A percentile compares a stretch with the other conserved stretches of the same genome.
These are phyloP conservation scores for Fraxinus baroniana DNA, from an alignment of 305 asterid species.

Conservation along the genomic window DNA sequence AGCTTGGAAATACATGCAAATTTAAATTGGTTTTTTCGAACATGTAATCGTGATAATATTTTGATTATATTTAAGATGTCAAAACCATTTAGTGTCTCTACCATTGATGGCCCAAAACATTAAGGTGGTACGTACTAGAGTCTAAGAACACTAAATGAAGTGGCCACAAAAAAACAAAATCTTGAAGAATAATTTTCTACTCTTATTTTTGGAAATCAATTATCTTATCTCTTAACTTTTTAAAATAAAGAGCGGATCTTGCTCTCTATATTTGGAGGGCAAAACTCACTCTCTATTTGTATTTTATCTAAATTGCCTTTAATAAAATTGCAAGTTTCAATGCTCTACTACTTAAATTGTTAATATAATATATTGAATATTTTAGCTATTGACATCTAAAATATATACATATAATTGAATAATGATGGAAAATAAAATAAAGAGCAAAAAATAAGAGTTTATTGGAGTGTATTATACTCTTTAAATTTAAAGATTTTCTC, in stretches of 20 bases:
- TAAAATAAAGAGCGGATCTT: not conserved
- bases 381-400: not conserved
- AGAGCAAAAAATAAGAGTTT: not conserved
- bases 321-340: not conserved
- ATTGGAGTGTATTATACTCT: not conserved
- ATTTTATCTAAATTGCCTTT: not conserved
- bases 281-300: not conserved
- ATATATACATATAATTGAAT: not conserved
- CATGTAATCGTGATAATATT: not conserved
- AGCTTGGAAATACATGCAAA: not conserved
- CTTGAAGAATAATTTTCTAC: not conserved
- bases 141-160: not conserved
- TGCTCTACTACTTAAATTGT: not conserved
- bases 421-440: not conserved
- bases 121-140: not conserved
- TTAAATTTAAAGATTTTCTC: not conserved
- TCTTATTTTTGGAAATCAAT: not conserved
- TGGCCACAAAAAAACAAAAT: not conserved
- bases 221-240: not conserved
- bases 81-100: not conserved
- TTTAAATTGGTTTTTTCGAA: not conserved
- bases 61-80: not conserved
- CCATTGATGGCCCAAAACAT: not conserved
- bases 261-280: not conserved
- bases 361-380: not conserved